phyloP scores from a whole-genome alignment of 768 basidiomycete species.

The Mycena kentingensis region DNA sequence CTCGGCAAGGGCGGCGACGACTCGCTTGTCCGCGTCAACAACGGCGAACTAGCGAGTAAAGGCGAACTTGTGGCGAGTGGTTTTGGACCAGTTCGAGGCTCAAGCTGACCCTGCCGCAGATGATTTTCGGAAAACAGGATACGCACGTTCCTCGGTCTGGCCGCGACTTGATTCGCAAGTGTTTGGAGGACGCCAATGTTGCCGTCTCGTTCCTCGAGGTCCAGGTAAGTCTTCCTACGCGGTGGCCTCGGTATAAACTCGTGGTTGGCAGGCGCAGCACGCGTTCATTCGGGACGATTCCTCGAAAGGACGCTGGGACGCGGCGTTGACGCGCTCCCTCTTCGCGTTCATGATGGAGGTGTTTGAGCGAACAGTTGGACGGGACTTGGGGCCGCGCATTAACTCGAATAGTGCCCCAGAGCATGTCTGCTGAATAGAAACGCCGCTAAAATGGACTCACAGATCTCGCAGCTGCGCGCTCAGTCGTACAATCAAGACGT shows the following conservation, averaged over 20 bases:
- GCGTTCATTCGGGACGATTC: constrained; percentile 93
- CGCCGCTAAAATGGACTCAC: neutral
- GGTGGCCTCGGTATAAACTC: too few relatives aligned
- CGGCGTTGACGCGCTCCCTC: constrained; percentile 78
- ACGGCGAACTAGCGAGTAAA: constrained; percentile 75
- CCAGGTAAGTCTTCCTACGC: too few relatives aligned
- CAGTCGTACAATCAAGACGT: constrained; percentile 10
- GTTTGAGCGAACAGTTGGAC: constrained; percentile 83
- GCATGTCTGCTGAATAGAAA: constrained; percentile 68
- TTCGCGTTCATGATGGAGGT: constrained; percentile 92
- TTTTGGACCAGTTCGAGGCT: neutral
- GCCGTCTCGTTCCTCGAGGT: constrained; percentile 87
- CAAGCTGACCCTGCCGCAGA: constrained; percentile 40
- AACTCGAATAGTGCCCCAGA: constrained; percentile 52
- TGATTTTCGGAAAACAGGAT: constrained; percentile 98
- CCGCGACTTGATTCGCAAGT: constrained; percentile 79
- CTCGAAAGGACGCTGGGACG: constrained; percentile 95
- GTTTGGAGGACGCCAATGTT: constrained; percentile 79
- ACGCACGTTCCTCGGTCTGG: constrained; percentile 91
- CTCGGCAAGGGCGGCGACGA: constrained; percentile 88
- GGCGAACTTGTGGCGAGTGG: constrained; percentile 79
- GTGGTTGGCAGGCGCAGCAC: constrained; percentile 94
- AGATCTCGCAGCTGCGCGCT: too few relatives aligned
- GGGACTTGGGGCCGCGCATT: constrained; percentile 77
- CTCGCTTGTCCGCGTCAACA: constrained; percentile 69